Percentiles rank a stretch among this genome's conserved stretches.
Evolutionary conservation across 2,329 filamentous ascomycete species (phyloP).

Genomic region (Pyricularia sp.): DNA sequence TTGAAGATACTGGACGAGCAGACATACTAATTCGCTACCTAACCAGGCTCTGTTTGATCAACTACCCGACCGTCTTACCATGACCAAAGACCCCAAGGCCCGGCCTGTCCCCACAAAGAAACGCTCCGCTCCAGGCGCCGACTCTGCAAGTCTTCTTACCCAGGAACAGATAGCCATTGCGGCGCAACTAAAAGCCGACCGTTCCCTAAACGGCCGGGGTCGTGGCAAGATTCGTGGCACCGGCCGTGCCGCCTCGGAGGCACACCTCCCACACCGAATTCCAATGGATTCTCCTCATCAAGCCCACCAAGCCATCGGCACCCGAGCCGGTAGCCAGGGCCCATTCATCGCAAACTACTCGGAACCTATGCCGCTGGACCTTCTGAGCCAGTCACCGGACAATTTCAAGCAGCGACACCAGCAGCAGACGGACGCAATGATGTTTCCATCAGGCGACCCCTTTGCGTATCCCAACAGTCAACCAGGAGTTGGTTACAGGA

Average conservation of each 20-base stretch:
- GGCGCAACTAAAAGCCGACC: neutral
- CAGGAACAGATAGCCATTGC: neutral
- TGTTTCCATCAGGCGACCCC: conserved; percentile 72
- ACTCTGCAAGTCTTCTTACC: neutral
- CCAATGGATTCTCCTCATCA: conserved; percentile 17
- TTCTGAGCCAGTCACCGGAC: conserved; percentile 28
- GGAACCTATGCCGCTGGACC: conserved; percentile 35
- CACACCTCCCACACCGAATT: conserved; percentile 12
- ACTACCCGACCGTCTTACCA: conserved; percentile 63
- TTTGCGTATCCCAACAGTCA: conserved; percentile 55
- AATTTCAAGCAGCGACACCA: conserved; percentile 21
- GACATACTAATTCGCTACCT: neutral
- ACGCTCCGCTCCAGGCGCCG: conserved; percentile 40
- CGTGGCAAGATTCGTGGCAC: neutral
- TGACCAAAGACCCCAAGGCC: conserved; percentile 27
- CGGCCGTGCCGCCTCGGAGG: neutral
- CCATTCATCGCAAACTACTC: conserved; percentile 29
- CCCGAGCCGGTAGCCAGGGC: conserved; percentile 11
- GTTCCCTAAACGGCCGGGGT: neutral
- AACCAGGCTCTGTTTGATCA: conserved; percentile 75
- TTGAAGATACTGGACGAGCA: neutral
- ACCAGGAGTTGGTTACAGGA: neutral
- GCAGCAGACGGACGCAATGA: conserved; percentile 50
- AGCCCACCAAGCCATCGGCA: conserved; percentile 15
- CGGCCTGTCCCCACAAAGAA: conserved; percentile 40